Evolutionary conservation across 2,329 filamentous ascomycete species (phyloP), one percentile per base, ranked within the genome.

Genomic region (Phoma sp.): DNA sequence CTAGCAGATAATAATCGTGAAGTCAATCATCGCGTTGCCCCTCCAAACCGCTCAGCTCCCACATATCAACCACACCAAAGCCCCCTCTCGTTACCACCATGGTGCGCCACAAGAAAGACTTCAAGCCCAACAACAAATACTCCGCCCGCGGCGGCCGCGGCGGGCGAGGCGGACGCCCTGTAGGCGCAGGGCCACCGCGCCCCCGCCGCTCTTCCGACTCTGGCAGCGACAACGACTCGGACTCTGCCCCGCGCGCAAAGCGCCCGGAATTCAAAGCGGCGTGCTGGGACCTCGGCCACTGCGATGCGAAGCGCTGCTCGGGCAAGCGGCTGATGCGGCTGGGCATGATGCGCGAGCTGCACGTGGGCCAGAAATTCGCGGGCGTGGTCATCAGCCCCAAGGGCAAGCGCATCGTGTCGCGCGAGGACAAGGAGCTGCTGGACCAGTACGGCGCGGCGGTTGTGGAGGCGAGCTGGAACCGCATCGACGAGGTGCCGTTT

Each of bases 261-360:
- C 77, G 75, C 24, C 78, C 83, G 67, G 60, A 86, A 78, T 97
- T 93, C 83, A 96, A 96, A 78, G 93, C 95, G 43, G 95, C 93
- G 55, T 97, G 93, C 75, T 99, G 95, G 95, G 95, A 99, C 71
- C 83, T 99, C 30, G 93, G 93, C 58, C 95, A 99, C 79, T 99
- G 95, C 80, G 95, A 99, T 71, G 91, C 93, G 7, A 98, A 97
- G 76, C 83, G 93, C 65, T 99, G 95, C 78, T 97, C 93, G 0
- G 95, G 95, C 29, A 99, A 99, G 80, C 88, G 91, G 60, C 83
- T 99, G 30, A 96, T 99, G 84, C 88, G 89, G 60, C 84, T 96
- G 50, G 93, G 93, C 3, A 81, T 97, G 68, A 97, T 99, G 91
- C 89, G 95, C 64, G 90, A 96, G 69, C 83, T 99, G 48, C 87